These are phyloP conservation scores for Monascus ruber DNA, from an alignment of 2,329 filamentous ascomycete species.

Conservation along the genomic window DNA sequence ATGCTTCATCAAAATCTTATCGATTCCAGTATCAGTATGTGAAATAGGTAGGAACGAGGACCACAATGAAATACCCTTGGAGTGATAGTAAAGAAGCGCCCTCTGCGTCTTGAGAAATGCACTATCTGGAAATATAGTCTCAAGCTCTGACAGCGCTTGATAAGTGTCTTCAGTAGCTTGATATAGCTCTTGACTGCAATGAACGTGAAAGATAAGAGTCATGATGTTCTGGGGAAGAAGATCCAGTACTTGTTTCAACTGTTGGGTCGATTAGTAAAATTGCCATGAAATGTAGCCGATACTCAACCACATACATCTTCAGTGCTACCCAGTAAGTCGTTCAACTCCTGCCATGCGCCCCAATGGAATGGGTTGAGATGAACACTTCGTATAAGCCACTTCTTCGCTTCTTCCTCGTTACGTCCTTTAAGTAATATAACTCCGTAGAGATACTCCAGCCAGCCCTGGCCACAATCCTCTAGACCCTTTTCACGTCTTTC, in stretches of 20 bases:
- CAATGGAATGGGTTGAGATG: constrained; percentile 90
- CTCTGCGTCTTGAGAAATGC: constrained; percentile 85
- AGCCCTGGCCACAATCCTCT: constrained; percentile 63
- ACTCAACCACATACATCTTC: constrained; percentile 57
- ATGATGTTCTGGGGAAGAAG: constrained; percentile 82
- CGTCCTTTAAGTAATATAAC: constrained; percentile 84
- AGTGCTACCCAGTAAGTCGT: constrained; percentile 61
- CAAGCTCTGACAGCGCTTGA: constrained; percentile 62
- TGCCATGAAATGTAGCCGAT: neutral
- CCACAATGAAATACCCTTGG: constrained; percentile 42
- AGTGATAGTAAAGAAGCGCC: constrained; percentile 79
- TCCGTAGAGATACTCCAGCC: constrained; percentile 75
- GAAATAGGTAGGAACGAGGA: neutral
- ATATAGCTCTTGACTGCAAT: constrained; percentile 84
- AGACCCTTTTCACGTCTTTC: constrained; percentile 51
- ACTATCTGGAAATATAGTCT: constrained; percentile 74
- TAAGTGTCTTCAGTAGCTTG: constrained; percentile 68
- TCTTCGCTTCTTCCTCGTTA: constrained; percentile 73
- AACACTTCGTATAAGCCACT: constrained; percentile 79
- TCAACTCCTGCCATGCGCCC: constrained; percentile 93
- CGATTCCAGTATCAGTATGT: neutral
- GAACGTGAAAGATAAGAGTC: constrained; percentile 85
- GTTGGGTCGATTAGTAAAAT: constrained; percentile 9
- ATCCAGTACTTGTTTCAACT: constrained; percentile 61
- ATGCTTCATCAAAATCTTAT: constrained; percentile 51